Base-by-base conservation (phyloP, 2,329 filamentous ascomycete genomes). In the Achaetomium macrosporum region DNA sequence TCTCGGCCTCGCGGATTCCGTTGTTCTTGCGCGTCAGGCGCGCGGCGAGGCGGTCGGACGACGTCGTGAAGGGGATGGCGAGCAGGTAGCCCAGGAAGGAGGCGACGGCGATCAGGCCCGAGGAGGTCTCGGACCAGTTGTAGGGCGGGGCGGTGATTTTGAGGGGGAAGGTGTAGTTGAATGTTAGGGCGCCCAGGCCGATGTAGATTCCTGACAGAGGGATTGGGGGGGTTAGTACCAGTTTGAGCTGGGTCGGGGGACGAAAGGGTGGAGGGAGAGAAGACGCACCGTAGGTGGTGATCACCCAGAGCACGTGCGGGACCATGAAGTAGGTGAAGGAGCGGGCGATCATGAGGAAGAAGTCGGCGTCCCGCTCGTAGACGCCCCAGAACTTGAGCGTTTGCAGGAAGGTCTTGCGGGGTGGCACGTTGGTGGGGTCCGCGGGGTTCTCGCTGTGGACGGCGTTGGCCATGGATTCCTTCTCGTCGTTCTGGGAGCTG, bases 91-190 rank as follows among this genome's bases (percentile, higher is more conserved):
- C 65, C 12, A 66, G 46, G 36, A 62, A 58, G n/a, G 64, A 63
- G 16, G 60, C 71, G 30, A 76, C 61, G n/a, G 73, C 69, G 47
- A 73, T 71, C 19, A 75, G 67, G 36, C 72, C 72, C 0, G 71
- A 70, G 54, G 67, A 69, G 46, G 65, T 68, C 59, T 68, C 48
- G 13, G 62, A 64, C 72, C 72, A 74, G 62, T 66, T 69, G 59
- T 74, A 73, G 1, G 71, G 71, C 2, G 68, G 64, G 1, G 63
- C 62, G 1, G 66, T 68, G 43, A 75, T 74, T 30, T 70, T 69
- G 36, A 72, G 51, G 1, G 73, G 73, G 60, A 74, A 75, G 20
- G 70, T 73, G 60, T 68, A 74, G 62, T 73, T 74, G 66, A 74
- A 73, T 8, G 71, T 66, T 1, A 75, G 58, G 5, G 72, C 73